Conservation (phyloP, 176 grass and related monocot species). For the Carex myosuroides region DNA sequence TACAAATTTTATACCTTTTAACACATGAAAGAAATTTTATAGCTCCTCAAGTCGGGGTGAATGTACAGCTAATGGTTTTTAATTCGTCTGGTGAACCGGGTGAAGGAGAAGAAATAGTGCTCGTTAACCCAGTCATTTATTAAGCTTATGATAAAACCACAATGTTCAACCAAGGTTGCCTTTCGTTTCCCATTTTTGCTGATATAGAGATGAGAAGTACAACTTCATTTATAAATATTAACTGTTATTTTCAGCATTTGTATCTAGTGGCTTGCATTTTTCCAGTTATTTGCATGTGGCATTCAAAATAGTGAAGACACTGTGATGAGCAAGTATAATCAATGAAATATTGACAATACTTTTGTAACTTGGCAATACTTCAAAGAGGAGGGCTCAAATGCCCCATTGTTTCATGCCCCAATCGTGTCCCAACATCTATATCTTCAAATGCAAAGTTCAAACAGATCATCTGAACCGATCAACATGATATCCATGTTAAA, state of each 20-base stretch:
- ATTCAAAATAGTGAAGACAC: neutral
- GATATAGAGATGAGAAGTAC: conserved; percentile 69
- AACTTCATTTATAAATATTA: neutral
- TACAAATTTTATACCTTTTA: too few relatives aligned
- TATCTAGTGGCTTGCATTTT: neutral
- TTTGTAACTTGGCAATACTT: too few relatives aligned
- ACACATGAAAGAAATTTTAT: too few relatives aligned
- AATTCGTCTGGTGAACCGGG: conserved; percentile 73
- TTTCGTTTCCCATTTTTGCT: conserved; percentile 96
- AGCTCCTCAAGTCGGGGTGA: conserved; percentile 88
- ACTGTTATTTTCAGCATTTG: neutral
- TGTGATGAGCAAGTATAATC: neutral
- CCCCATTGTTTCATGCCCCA: too few relatives aligned
- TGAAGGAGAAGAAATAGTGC: conserved; percentile 87
- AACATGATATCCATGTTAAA: too few relatives aligned
- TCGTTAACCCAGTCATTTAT: conserved; percentile 77
- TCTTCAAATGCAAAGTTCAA: too few relatives aligned
- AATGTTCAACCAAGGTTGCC: conserved; percentile 76
- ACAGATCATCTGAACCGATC: too few relatives aligned
- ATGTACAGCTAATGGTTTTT: conserved; percentile 97
- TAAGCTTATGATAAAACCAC: conserved; percentile 52
- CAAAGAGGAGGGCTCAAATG: too few relatives aligned
- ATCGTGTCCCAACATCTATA: too few relatives aligned
- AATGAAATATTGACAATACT: neutral
- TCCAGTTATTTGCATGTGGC: neutral